Percentiles rank a stretch among this genome's conserved stretches.
Evolutionary conservation across 441 rosid species (phyloP).

Genomic region (Mallotus repandus): DNA sequence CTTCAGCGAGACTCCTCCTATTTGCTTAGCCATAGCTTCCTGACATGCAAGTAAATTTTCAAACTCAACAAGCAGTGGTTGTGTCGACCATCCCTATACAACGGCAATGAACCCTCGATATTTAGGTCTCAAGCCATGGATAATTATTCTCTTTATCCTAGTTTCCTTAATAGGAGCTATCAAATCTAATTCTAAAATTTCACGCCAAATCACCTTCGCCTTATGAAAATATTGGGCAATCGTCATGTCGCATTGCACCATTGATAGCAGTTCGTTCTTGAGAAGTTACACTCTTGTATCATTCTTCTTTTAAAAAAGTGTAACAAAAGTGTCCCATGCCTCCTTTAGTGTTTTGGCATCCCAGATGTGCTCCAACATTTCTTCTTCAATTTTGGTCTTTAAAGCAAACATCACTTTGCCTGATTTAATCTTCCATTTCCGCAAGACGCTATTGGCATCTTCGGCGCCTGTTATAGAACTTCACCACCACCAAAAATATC

Average conservation of each 20-base stretch:
- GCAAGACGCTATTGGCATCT: background rate
- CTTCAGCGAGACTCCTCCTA: too few relatives aligned
- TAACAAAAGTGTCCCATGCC: too few relatives aligned
- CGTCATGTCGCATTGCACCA: background rate
- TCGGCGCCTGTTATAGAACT: background rate
- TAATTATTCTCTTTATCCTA: too few relatives aligned
- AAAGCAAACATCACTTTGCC: background rate
- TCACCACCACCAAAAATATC: background rate
- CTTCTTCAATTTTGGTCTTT: background rate
- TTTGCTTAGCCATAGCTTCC: background rate
- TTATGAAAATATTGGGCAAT: background rate
- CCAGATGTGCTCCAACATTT: background rate
- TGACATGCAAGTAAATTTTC: background rate
- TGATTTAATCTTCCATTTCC: conserved; percentile 6
- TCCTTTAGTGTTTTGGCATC: background rate
- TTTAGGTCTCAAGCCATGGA: background rate
- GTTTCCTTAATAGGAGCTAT: background rate
- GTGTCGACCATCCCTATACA: too few relatives aligned
- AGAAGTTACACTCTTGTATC: background rate
- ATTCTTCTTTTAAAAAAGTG: too few relatives aligned
- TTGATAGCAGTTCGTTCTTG: background rate
- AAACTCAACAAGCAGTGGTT: background rate
- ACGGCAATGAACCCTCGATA: too few relatives aligned
- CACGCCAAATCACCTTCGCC: background rate
- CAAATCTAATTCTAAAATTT: background rate